These are phyloP conservation scores for Helenozyma rhizophorensis DNA, from an alignment of 805 yeast species.

Conservation along the genomic window DNA sequence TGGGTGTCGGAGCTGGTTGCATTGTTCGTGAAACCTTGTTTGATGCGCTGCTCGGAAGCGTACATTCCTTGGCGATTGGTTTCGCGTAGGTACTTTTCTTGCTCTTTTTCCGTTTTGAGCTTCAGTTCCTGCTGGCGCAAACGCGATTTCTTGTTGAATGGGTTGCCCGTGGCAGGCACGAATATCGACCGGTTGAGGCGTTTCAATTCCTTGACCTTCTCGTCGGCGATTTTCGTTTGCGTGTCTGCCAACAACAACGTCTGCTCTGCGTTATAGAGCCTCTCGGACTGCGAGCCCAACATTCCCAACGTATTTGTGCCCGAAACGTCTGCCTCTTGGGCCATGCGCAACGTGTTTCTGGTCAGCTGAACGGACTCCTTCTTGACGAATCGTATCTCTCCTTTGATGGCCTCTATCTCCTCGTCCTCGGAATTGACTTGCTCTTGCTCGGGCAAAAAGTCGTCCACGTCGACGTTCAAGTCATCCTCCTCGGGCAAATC, in stretches of 20 bases:
- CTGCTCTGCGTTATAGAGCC: constrained; percentile 74
- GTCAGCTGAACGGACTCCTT: constrained; percentile 85
- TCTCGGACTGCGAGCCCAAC: constrained; percentile 91
- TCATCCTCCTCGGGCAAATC: constrained; percentile 29
- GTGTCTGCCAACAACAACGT: constrained; percentile 73
- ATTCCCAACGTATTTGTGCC: constrained; percentile 76
- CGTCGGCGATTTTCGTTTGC: constrained; percentile 78
- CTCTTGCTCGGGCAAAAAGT: constrained; percentile 33
- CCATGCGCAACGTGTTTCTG: constrained; percentile 66
- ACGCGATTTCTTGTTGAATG: constrained; percentile 80
- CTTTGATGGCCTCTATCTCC: constrained; percentile 82
- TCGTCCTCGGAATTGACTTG: constrained; percentile 65
- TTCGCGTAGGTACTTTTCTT: constrained; percentile 60
- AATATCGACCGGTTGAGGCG: constrained; percentile 77
- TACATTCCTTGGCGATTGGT: constrained; percentile 55
- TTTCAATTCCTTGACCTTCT: constrained; percentile 73
- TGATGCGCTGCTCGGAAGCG: constrained; percentile 65
- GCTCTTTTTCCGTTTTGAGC: constrained; percentile 56
- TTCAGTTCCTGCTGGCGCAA: constrained; percentile 69
- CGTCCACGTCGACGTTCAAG: constrained; percentile 35
- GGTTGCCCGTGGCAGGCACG: constrained; percentile 75
- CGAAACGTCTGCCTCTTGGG: constrained; percentile 44
- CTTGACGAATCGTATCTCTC: constrained; percentile 76
- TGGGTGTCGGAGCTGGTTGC: constrained; percentile 33
- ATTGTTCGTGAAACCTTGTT: constrained; percentile 49